Evolutionary conservation across 148 eudicot species (phyloP).

Genomic region (Selenicereus undatus): DNA sequence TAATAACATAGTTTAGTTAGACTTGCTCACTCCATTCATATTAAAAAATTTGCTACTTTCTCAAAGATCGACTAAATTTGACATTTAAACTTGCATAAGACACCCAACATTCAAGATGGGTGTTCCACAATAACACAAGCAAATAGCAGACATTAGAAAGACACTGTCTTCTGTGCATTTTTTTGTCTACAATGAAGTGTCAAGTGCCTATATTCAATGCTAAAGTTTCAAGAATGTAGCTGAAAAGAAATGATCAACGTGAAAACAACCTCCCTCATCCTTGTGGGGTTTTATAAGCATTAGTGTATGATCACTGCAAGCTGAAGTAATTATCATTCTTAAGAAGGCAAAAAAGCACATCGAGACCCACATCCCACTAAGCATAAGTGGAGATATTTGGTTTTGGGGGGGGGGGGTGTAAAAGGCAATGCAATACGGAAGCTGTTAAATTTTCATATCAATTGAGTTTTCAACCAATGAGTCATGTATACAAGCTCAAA

Average conservation of each 20-base stretch:
- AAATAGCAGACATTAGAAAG: too few species aligned
- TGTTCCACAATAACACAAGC: neutral
- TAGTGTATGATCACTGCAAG: constrained; percentile 6
- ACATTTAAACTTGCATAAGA: neutral
- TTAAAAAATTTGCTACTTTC: too few species aligned
- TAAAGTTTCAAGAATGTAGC: neutral
- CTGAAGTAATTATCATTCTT: constrained; percentile 16
- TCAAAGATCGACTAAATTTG: neutral
- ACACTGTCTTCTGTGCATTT: too few species aligned
- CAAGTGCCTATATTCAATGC: neutral
- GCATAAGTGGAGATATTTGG: neutral
- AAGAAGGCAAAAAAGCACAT: constrained; percentile 6
- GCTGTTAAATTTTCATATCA: too few species aligned
- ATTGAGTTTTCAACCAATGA: too few species aligned
- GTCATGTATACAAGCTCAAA: too few species aligned
- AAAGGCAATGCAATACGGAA: constrained; percentile 5
- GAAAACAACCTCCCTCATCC: too few species aligned
- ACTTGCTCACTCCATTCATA: neutral
- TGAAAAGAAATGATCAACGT: neutral
- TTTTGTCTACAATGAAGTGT: neutral
- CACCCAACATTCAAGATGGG: neutral
- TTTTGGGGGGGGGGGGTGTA: neutral
- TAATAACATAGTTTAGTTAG: neutral
- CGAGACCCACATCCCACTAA: constrained; percentile 21
- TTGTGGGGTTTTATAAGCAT: neutral